A percentile compares a stretch with the other conserved stretches of the same genome.
Conservation (phyloP, 106 monocot genomes). For the Triglochin maritima region DNA sequence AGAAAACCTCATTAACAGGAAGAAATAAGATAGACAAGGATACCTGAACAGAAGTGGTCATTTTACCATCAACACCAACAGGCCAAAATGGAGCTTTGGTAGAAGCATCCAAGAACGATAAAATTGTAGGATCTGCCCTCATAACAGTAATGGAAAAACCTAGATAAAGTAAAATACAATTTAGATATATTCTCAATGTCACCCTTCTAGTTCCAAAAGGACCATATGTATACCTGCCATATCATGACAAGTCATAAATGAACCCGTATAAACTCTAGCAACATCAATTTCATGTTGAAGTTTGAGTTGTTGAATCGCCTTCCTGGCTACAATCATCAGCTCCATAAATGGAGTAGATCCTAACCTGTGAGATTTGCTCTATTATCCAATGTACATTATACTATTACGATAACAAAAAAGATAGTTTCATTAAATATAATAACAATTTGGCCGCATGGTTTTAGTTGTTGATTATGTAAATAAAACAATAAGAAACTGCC, state of each 20-base stretch:
- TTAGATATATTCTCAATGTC: no score
- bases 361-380: constrained; percentile 49
- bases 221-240: constrained; percentile 64
- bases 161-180: constrained; percentile 9
- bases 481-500: neutral
- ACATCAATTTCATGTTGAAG: constrained; percentile 90
- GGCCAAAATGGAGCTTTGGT: constrained; percentile 92
- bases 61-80: constrained; percentile 75
- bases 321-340: constrained; percentile 88
- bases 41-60: no score
- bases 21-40: no score
- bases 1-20: no score
- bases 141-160: constrained; percentile 91
- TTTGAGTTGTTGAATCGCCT: constrained; percentile 77
- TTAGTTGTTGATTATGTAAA: no score
- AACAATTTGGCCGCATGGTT: no score
- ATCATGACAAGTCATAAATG: constrained; percentile 93
- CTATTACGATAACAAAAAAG: no score
- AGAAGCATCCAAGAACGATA: constrained; percentile 72
- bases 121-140: constrained; percentile 61
- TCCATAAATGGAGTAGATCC: constrained; percentile 92
- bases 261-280: constrained; percentile 92
- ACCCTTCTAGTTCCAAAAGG: neutral
- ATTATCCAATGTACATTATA: no score
- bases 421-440: no score